Base-by-base conservation (phyloP, 2,329 filamentous ascomycete species). In the Neophaeococcomyces aloes region DNA sequence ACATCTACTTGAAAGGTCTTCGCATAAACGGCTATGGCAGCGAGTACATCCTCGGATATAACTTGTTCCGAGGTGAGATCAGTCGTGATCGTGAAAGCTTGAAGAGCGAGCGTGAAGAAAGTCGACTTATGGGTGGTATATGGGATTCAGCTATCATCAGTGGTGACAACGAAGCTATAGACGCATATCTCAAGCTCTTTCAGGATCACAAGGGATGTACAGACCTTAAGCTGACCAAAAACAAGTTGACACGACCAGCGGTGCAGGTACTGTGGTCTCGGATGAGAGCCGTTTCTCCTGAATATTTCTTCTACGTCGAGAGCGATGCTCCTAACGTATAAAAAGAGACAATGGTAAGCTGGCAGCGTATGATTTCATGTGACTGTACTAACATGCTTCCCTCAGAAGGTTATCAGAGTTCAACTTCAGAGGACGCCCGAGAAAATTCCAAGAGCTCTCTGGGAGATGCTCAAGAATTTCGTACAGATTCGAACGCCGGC, bases 141-240 rank as follows among this genome's bases (percentile, higher is more conserved):
- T 53, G 50, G 50, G 29, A 40, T n/a, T 17, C 36, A 17, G 42
- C 47, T 11, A 47, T 49, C 10, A 7, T 13, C 5, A 18, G 37
- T 8, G 18, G 17, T 23, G 31, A 27, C 3, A n/a, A 14, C n/a
- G 31, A 42, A 5, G 27, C 50, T 4, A 25, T 52, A 10, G 39
- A 43, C 13, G 34, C 38, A 13, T 57, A 55, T 34, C 29, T 51
- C n/a, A 29, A 44, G 7, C 49, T 59, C 36, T 45, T 57, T 10
- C 33, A 47, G n/a, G 48, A 55, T 10, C 17, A 44, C 18, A 30
- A 47, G 18, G 36, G 39, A 1, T 54, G 46, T 38, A 34, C 27
- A 3, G 56, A 58, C 41, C 44, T 54, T 5, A 35, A 37, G 15
- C n/a, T 44, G 4, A 45, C 50, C 11, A 15, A 37, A 8, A 15